Percentiles rank a stretch among this genome's conserved stretches.
phyloP scores from a whole-genome alignment of 169 alveolate species.

The Cryptosporidium bovis region DNA sequence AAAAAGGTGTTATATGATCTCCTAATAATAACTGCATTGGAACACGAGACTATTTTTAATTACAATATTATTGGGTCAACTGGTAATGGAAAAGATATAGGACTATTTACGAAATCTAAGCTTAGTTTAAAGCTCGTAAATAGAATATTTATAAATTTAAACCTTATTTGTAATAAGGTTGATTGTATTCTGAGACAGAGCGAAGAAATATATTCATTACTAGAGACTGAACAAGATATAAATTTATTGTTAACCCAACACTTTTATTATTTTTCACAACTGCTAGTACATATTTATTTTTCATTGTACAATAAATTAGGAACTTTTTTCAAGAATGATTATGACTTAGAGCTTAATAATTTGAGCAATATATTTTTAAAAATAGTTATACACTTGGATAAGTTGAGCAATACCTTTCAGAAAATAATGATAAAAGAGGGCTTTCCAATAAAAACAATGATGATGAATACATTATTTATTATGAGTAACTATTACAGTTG shows the following conservation, averaged over 20 bases:
- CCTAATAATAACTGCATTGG: conserved; percentile 7
- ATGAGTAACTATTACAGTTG: conserved; percentile 60
- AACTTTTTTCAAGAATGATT: background rate
- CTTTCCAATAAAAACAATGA: conserved; percentile 39
- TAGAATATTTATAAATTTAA: background rate
- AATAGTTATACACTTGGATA: conserved; percentile 24
- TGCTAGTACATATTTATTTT: conserved; percentile 30
- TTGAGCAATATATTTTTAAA: conserved; percentile 14
- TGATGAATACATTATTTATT: conserved; percentile 34
- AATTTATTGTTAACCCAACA: conserved; percentile 5
- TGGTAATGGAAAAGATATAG: conserved; percentile 36
- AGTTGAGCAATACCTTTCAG: conserved; percentile 21
- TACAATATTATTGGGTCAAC: conserved; percentile 52
- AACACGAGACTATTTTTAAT: conserved; percentile 19
- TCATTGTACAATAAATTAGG: background rate
- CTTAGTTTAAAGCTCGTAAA: background rate
- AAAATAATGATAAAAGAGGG: background rate
- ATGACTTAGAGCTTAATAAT: background rate
- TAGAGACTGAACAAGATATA: background rate
- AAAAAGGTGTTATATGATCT: background rate
- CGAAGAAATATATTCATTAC: background rate
- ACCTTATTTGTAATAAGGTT: conserved; percentile 3
- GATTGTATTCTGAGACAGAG: conserved; percentile 2
- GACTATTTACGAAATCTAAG: background rate
- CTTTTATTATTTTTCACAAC: conserved; percentile 8